Percentiles rank a stretch among this genome's conserved stretches.
These are phyloP conservation scores for Rhizopus delemar DNA, from an alignment of 371 early-diverging fungal genomes.

Conservation along the genomic window DNA sequence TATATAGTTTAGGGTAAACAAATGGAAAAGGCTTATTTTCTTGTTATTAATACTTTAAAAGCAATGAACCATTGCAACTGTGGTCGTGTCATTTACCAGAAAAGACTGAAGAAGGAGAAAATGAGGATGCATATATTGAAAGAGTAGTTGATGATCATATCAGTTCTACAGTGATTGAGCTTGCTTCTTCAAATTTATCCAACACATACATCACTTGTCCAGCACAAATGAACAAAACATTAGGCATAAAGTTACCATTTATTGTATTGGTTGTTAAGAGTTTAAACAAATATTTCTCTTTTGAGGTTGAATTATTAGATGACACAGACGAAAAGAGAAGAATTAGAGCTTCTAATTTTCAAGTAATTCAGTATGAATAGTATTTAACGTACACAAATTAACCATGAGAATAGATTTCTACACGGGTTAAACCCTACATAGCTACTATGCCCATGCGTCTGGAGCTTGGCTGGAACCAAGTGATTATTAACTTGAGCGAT, in stretches of 20 bases:
- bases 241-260: slow-evolving; percentile 92
- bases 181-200: slow-evolving; percentile 77
- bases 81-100: slow-evolving; percentile 73
- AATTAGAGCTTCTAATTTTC: slow-evolving; percentile 91
- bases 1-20: slow-evolving; percentile 83
- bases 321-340: slow-evolving; percentile 77
- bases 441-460: slow-evolving; percentile 93
- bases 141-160: slow-evolving; percentile 82
- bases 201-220: slow-evolving; percentile 91
- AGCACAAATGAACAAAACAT: slow-evolving; percentile 65
- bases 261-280: slow-evolving; percentile 87
- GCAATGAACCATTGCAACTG: slow-evolving; percentile 84
- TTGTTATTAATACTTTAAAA: slow-evolving; percentile 23
- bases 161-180: slow-evolving; percentile 79
- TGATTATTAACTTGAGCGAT: slow-evolving; percentile 85
- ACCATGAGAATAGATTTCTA: slow-evolving; percentile 54
- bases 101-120: slow-evolving; percentile 13
- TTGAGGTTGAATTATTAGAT: slow-evolving; percentile 87
- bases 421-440: slow-evolving; percentile 85
- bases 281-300: slow-evolving; percentile 85
- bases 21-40: neutral
- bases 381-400: neutral
- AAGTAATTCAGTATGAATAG: slow-evolving; percentile 51
- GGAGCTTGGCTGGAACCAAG: slow-evolving; percentile 96
- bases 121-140: slow-evolving; percentile 62